Conservation (phyloP, 306 rosid genomes). For the Casuarina cunninghamiana region DNA sequence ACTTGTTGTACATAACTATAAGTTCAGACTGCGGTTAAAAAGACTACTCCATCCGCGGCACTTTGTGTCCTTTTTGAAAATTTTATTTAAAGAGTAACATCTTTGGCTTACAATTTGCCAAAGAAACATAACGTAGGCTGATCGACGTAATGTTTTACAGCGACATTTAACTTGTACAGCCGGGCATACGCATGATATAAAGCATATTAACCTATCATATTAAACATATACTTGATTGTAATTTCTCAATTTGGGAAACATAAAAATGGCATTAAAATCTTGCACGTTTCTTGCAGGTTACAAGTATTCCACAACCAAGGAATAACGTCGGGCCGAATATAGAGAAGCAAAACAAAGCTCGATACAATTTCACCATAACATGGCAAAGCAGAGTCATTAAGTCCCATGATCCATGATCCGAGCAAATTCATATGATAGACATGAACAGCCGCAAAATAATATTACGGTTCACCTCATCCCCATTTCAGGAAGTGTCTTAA, state of each 20-base stretch:
- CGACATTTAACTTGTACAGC: no score
- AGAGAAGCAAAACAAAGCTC: neutral
- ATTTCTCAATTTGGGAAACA: neutral
- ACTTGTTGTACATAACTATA: no score
- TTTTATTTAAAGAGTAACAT: no score
- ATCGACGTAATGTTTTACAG: no score
- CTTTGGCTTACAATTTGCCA: no score
- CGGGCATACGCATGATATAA: no score
- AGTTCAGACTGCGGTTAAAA: no score
- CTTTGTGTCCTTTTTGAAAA: no score
- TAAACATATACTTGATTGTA: no score
- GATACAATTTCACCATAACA: neutral
- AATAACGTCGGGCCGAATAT: neutral
- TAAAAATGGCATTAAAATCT: neutral
- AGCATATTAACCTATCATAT: no score
- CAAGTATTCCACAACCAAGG: neutral
- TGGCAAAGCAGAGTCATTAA: neutral
- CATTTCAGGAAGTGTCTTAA: constrained; percentile 5
- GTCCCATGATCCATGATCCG: neutral
- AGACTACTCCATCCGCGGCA: neutral
- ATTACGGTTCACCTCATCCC: constrained; percentile 14
- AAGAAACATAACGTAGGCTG: no score
- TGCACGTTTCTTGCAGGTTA: neutral
- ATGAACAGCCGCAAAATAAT: constrained; percentile 14
- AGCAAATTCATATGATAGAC: constrained; percentile 10